These are phyloP conservation scores for Scutellospora calospora DNA, from an alignment of 371 early-diverging fungal species.

Conservation along the genomic window DNA sequence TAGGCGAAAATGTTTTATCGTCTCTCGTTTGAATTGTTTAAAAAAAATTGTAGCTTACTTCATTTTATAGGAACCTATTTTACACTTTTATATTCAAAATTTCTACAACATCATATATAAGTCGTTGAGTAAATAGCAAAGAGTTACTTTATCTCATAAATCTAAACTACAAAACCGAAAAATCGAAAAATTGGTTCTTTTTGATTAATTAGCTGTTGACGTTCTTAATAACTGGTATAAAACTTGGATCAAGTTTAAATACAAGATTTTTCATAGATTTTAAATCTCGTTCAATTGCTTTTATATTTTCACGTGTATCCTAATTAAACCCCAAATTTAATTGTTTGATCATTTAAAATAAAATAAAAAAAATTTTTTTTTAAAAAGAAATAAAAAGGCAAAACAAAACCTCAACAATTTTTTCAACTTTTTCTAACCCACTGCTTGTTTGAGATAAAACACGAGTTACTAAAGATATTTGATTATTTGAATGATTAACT, in stretches of 20 bases:
- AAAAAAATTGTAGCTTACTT: too few relatives aligned
- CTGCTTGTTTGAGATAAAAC: background rate
- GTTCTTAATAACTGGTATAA: background rate
- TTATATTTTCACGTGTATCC: conserved; percentile 11
- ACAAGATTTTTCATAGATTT: conserved; percentile 3
- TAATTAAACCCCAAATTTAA: background rate
- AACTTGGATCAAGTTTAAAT: conserved; percentile 15
- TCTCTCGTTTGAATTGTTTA: too few relatives aligned
- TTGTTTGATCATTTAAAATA: background rate
- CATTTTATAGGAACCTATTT: too few relatives aligned
- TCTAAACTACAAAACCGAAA: too few relatives aligned
- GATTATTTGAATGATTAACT: background rate
- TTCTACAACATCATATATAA: too few relatives aligned
- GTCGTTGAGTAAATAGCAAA: too few relatives aligned
- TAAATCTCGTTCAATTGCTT: conserved; percentile 9
- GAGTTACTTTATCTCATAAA: too few relatives aligned
- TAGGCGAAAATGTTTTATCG: too few relatives aligned
- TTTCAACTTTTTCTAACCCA: background rate
- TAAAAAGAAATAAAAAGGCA: background rate
- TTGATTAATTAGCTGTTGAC: too few relatives aligned
- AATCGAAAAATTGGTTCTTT: too few relatives aligned
- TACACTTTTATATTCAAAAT: too few relatives aligned
- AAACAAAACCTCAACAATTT: conserved; percentile 15
- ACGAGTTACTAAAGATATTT: background rate
- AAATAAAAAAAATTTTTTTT: background rate